A percentile compares a stretch with the other conserved stretches of the same genome.
phyloP scores from a whole-genome alignment of 2,329 filamentous ascomycete genomes.

The Aspergillus ibericus region DNA sequence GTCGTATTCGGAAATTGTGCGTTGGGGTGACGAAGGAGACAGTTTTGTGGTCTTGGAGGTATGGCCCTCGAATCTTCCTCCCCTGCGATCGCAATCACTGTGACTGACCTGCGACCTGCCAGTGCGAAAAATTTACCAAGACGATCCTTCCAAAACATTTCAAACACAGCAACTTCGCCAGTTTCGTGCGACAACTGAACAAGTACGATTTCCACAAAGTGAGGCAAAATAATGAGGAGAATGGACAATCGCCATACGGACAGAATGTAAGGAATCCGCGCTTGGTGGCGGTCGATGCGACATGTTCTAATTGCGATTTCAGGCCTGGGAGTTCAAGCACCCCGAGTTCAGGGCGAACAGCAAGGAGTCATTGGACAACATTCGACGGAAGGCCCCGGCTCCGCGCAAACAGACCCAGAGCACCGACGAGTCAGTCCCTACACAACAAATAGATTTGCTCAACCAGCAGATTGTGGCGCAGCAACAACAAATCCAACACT shows the following conservation, averaged over 20 bases:
- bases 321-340: conserved; percentile 97
- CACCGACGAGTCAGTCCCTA: conserved; percentile 74
- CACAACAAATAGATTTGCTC: conserved; percentile 84
- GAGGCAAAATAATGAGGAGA: conserved; percentile 84
- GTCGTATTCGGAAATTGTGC: conserved; percentile 84
- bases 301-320: conserved; percentile 16
- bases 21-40: conserved; percentile 93
- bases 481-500: conserved; percentile 84
- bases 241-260: conserved; percentile 76
- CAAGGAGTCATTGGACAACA: conserved; percentile 95
- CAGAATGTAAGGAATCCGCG: conserved; percentile 59
- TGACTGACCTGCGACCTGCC: conserved; percentile 13
- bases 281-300: background rate
- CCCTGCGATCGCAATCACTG: conserved; percentile 12
- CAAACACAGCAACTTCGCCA: conserved; percentile 98
- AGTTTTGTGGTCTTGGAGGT: conserved; percentile 98
- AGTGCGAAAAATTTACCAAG: conserved; percentile 99
- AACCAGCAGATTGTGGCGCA: conserved; percentile 86
- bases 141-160: conserved; percentile 96
- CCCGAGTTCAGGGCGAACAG: conserved; percentile 94
- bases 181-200: conserved; percentile 92
- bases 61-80: conserved; percentile 26
- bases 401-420: conserved; percentile 70
- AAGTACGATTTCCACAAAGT: conserved; percentile 99
- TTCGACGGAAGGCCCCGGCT: conserved; percentile 89